Evolutionary conservation across 1,284 basidiomycete genomes (phyloP).

Genomic region (Ceratobasidium sp.): DNA sequence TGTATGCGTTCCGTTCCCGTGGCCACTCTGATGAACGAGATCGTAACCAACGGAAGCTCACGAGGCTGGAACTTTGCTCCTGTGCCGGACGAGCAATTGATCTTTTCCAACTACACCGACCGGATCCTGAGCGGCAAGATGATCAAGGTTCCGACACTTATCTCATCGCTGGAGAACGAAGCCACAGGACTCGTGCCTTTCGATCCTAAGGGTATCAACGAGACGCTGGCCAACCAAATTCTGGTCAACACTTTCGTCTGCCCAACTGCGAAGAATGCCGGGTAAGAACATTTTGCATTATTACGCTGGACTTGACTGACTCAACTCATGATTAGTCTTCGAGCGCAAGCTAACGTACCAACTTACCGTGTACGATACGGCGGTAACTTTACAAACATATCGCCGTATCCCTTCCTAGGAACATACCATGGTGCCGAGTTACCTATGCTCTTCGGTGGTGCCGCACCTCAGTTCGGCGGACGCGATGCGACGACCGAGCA

Average conservation of each 20-base stretch:
- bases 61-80: conserved; percentile 16
- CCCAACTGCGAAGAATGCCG: conserved; percentile 7
- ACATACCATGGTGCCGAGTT: conserved; percentile 2
- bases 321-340: not conserved
- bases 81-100: conserved; percentile 4
- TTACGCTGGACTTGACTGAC: not conserved
- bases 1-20: conserved; percentile 2
- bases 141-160: conserved; percentile 10
- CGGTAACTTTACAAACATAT: no score
- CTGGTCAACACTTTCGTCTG: conserved; percentile 7
- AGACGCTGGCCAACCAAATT: conserved; percentile 3
- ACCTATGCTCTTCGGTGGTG: not conserved
- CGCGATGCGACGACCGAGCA: not conserved
- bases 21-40: not conserved
- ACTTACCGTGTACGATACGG: no score
- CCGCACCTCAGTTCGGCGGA: conserved; percentile 10
- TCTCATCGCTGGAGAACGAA: not conserved
- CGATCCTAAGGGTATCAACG: not conserved
- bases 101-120: conserved; percentile 7
- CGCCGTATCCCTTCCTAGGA: no score
- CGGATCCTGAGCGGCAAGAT: conserved; percentile 4
- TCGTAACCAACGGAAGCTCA: not conserved
- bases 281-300: not conserved
- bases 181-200: no score
- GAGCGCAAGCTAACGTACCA: not conserved